These are phyloP conservation scores for Polyrhizophydium stewartii DNA, from an alignment of 371 early-diverging fungal genomes.

Conservation along the genomic window DNA sequence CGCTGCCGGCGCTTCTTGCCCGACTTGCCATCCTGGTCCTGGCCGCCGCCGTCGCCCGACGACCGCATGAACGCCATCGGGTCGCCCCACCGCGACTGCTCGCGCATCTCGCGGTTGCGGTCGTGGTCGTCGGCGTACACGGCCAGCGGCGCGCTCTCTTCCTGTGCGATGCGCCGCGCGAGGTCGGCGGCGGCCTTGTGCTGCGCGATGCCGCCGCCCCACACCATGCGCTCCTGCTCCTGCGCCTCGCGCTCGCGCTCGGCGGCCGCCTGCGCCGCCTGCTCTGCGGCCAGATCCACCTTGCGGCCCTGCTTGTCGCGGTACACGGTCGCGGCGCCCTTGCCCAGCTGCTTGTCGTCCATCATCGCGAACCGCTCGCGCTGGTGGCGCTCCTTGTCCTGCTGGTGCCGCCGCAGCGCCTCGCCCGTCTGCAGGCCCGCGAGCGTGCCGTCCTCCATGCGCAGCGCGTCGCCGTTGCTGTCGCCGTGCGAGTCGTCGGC, in stretches of 20 bases:
- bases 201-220: conserved; percentile 76
- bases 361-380: conserved; percentile 1
- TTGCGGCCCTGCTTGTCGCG: conserved; percentile 72
- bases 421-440: conserved; percentile 27
- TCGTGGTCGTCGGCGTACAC: conserved; percentile 41
- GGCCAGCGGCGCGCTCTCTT: conserved; percentile 38
- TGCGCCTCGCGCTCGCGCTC: conserved; percentile 55
- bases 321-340: conserved; percentile 64
- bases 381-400: conserved; percentile 4
- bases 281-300: conserved; percentile 61
- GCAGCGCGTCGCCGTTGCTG: background rate
- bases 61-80: conserved; percentile 43
- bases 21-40: conserved; percentile 1
- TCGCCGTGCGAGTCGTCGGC: background rate
- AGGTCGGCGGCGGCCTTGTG: conserved; percentile 41
- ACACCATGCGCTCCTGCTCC: conserved; percentile 57
- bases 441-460: conserved; percentile 19
- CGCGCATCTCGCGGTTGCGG: conserved; percentile 33
- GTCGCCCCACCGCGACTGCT: conserved; percentile 46
- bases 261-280: conserved; percentile 54
- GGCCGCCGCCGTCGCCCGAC: conserved; percentile 12
- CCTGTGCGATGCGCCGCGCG: conserved; percentile 46
- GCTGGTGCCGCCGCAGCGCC: conserved; percentile 15
- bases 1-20: conserved; percentile 7
- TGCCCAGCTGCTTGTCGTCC: conserved; percentile 24